phyloP scores from a whole-genome alignment of 768 basidiomycete species.

The Gyrodon lividus region DNA sequence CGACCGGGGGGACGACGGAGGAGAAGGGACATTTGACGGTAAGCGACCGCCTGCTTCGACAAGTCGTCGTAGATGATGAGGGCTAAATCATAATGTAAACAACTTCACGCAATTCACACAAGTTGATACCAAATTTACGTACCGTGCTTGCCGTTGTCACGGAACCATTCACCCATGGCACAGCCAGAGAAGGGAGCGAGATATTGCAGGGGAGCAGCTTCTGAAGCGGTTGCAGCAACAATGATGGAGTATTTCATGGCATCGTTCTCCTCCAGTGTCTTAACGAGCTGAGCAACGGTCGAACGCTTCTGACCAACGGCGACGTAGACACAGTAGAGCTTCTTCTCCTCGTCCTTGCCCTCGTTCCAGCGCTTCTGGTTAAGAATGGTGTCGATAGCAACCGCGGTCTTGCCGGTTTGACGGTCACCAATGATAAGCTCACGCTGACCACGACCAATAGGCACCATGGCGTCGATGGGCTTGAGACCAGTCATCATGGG shows the following conservation, averaged over 20 bases:
- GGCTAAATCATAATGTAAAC: slow-evolving; percentile 43
- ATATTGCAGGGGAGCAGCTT: slow-evolving; percentile 99
- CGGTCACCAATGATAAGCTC: slow-evolving; percentile 99
- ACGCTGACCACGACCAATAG: slow-evolving; percentile 99
- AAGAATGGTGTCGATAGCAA: slow-evolving; percentile 99
- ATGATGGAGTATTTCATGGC: slow-evolving; percentile 99
- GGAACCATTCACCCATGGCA: slow-evolving; percentile 99
- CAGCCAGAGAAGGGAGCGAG: slow-evolving; percentile 99
- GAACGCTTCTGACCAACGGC: slow-evolving; percentile 99
- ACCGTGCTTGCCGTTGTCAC: slow-evolving; percentile 99
- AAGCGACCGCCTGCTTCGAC: slow-evolving; percentile 99
- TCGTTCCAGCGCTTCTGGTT: slow-evolving; percentile 99
- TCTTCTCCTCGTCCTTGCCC: slow-evolving; percentile 93
- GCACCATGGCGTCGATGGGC: slow-evolving; percentile 99
- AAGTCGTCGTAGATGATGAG: slow-evolving; percentile 99
- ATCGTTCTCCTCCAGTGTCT: slow-evolving; percentile 99
- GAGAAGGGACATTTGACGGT: slow-evolving; percentile 99
- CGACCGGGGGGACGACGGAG: slow-evolving; percentile 99
- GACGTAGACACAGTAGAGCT: slow-evolving; percentile 99
- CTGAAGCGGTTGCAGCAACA: slow-evolving; percentile 98
- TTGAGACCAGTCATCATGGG: slow-evolving; percentile 99
- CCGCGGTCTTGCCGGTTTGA: slow-evolving; percentile 99
- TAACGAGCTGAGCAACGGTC: slow-evolving; percentile 98
- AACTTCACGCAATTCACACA: neutral
- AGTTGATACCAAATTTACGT: slow-evolving; percentile 23